A percentile compares a stretch with the other conserved stretches of the same genome.
phyloP scores from a whole-genome alignment of 163 green algal genomes.

The Scenedesmus sp. region DNA sequence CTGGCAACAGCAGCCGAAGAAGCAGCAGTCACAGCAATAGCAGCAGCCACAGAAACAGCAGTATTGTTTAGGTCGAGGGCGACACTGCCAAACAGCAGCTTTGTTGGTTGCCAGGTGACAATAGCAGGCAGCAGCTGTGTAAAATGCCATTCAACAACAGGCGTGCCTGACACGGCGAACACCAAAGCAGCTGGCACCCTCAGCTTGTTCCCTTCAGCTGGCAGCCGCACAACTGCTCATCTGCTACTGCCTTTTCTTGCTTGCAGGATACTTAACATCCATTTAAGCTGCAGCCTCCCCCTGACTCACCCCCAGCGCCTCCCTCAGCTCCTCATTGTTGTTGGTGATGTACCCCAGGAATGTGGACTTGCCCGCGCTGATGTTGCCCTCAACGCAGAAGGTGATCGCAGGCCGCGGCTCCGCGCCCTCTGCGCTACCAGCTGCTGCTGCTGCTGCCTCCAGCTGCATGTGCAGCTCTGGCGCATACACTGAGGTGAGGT shows the following conservation, averaged over 20 bases:
- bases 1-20: constrained; percentile 53
- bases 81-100: no score
- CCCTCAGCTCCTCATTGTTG: constrained; percentile 56
- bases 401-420: constrained; percentile 70
- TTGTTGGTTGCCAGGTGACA: no score
- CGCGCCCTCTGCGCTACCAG: constrained; percentile 5
- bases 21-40: neutral
- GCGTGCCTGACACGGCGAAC: no score
- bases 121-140: no score
- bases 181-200: no score
- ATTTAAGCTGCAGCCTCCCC: no score
- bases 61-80: no score
- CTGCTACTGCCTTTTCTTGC: no score
- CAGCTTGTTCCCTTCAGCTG: no score
- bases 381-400: constrained; percentile 98
- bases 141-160: no score
- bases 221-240: no score
- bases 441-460: neutral
- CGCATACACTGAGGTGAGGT: constrained; percentile 54
- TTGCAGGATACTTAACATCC: no score
- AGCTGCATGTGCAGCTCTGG: constrained; percentile 4
- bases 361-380: constrained; percentile 95
- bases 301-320: constrained; percentile 67
- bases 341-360: constrained; percentile 82
- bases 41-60: neutral